phyloP scores from a whole-genome alignment of 768 basidiomycete species.

The Kwoniella bestiolae region DNA sequence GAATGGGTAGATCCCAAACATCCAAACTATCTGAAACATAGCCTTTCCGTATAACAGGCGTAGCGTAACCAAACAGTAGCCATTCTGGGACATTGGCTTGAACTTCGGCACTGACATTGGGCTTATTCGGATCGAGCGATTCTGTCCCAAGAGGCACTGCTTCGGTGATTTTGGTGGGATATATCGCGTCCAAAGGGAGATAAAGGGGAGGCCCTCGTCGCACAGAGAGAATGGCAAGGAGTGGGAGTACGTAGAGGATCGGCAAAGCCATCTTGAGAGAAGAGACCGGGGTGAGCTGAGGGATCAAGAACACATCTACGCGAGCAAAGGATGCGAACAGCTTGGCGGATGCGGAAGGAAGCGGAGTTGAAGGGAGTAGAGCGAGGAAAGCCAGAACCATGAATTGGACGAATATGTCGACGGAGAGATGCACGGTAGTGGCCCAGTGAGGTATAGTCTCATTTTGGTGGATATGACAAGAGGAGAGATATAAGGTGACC shows the following conservation, averaged over 20 bases:
- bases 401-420: conserved; percentile 39
- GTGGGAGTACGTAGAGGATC: conserved; percentile 53
- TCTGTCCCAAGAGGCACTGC: conserved; percentile 32
- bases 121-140: conserved; percentile 59
- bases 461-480: conserved; percentile 63
- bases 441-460: conserved; percentile 59
- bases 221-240: conserved; percentile 62
- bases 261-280: conserved; percentile 35
- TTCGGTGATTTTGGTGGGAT: conserved; percentile 61
- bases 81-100: conserved; percentile 58
- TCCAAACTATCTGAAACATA: conserved; percentile 74
- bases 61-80: conserved; percentile 85
- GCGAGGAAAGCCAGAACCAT: conserved; percentile 38
- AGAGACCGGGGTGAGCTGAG: conserved; percentile 3
- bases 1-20: conserved; percentile 83
- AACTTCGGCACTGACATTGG: conserved; percentile 73
- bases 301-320: conserved; percentile 12
- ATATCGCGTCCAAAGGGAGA: conserved; percentile 73
- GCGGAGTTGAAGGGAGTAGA: conserved; percentile 40
- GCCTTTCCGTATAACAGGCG: conserved; percentile 83
- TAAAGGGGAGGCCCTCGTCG: conserved; percentile 76
- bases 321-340: conserved; percentile 27
- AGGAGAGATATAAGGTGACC: conserved; percentile 60
- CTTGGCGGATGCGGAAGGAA: conserved; percentile 34
- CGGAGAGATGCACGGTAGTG: conserved; percentile 67